Evolutionary conservation across 306 rosid species (phyloP), one percentile per base, ranked within the genome.

Genomic region (Rosa chinensis): DNA sequence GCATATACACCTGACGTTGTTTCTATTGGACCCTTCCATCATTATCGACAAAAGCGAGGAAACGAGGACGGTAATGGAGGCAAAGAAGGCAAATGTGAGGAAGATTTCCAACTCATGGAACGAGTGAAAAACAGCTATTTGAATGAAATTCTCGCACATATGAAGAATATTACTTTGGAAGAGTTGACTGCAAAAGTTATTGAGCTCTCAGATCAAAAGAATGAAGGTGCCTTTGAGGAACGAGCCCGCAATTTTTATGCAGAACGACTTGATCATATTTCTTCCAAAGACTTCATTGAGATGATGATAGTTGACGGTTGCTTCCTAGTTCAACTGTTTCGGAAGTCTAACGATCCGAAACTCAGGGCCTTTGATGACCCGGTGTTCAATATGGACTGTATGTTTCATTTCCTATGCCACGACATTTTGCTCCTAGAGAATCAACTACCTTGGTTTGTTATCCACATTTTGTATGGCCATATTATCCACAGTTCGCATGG

Each of bases 1-100:
- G 80, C 80, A 12, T 68, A 59, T 3, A 16, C 16, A 5, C 80
- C 83, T 0, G 39, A 78, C 35, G 59, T 23, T 6, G 66, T 78
- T 17, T 47, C 83, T 14, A 73, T 83, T 20, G 82, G 85, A 18
- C 82, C 82, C 0, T 66, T 72, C 6, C 85, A 62, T 17, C 77
- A 10, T 17, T 1, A 9, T 1, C 10, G 1, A 4, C 2, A 10
- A 5, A 0, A 21, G 32, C 13, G 13, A 59, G 2, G 6, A 5
- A 59, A 23, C 16, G 66, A 23, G 5, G 16, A 55, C 18, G 61
- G 25, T 0, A 59, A n/a, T 1, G 66, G 6, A 21, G 37, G 7
- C 10, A 0, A 23, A 25, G 17, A 59, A 63, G 69, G 43, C 4
- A 6, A 5, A 5, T 8, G 10, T 0, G 7, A 40, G 44, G 3